Percentiles rank a stretch among this genome's conserved stretches.
phyloP scores from a whole-genome alignment of 2,329 filamentous ascomycete species.

The Raffaelea ambrosiae region DNA sequence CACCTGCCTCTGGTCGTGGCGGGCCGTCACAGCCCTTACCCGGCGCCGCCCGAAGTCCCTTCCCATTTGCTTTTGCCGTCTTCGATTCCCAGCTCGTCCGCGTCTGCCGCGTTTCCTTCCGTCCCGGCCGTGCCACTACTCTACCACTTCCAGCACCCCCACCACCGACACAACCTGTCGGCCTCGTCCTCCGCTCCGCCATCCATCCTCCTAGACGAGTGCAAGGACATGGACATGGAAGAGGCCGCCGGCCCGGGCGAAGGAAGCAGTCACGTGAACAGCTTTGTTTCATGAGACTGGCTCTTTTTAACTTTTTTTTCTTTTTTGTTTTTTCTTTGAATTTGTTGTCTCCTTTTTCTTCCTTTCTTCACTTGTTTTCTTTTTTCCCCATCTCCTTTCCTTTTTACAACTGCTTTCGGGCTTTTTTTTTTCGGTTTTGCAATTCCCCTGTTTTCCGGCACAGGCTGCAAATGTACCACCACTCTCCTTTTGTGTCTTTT shows the following conservation, averaged over 20 bases:
- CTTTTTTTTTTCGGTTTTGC: constrained; percentile 5
- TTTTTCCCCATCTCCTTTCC: constrained; percentile 14
- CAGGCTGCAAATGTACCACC: constrained; percentile 11
- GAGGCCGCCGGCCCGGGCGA: constrained; percentile 9
- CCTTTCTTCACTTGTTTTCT: too few relatives aligned
- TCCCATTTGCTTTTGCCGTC: constrained; percentile 24
- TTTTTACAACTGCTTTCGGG: constrained; percentile 6
- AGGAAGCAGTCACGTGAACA: not conserved
- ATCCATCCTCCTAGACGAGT: constrained; percentile 23
- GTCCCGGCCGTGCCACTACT: constrained; percentile 20
- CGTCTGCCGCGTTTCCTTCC: constrained; percentile 33
- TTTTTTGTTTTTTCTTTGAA: not conserved
- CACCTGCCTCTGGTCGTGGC: constrained; percentile 5
- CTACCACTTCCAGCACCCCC: constrained; percentile 8
- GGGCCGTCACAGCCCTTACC: constrained; percentile 21
- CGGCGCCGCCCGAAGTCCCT: constrained; percentile 33
- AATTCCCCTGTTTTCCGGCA: constrained; percentile 11
- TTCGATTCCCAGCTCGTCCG: constrained; percentile 17
- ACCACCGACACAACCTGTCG: constrained; percentile 30
- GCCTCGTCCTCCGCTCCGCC: constrained; percentile 24
- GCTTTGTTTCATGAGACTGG: too few relatives aligned
- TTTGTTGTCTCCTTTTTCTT: constrained; percentile 9
- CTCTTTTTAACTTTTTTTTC: not conserved
- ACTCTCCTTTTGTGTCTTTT: constrained; percentile 11
- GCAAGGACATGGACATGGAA: constrained; percentile 27